Base-by-base conservation (phyloP, 139 green algal species). In the Axilococcus clingmanii region DNA sequence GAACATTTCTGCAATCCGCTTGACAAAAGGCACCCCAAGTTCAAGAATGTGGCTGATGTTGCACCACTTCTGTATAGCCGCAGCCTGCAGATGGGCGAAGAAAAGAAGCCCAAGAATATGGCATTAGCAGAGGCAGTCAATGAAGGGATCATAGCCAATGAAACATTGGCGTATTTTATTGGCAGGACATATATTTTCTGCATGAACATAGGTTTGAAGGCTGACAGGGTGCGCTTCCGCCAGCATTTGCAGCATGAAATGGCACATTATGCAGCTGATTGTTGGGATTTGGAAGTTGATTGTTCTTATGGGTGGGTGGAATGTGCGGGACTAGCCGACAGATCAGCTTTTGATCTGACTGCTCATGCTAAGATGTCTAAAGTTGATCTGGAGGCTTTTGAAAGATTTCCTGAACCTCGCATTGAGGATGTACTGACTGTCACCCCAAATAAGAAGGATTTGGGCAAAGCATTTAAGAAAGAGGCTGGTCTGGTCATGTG, bases 91-190 rank as follows among this genome's bases (percentile, higher is more conserved):
- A 83, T 94, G 67, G 82, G 81, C 29, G 81, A 80, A 14, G 80
- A 87, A 46, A 96, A 97, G 73, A 75, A 81, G 58, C 59, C 91
- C 0, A 32, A 87, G 57, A 44, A 57, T 19, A 87, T 93, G 60
- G 44, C 42, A 7, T 74, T 97, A 35, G 79, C 82, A n/a, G 80
- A 88, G 4, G 91, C 91, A 0, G 83, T 98, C 29, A 34, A 52
- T 3, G 24, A 82, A 43, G 84, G 89, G 47, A 91, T 95, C 43
- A 90, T 99, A 43, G 87, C 84, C 60, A 99, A 98, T 70, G 72
- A 98, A 77, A 99, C 92, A 23, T 80, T 99, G 11, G 92, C 71
- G 7, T 99, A 99, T 80, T 99, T 98, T 79, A 97, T 99, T 52
- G 92, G 81, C 22, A 74, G 92, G 52, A 96, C 87, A n/a, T 95